Conservation (phyloP, 495 filamentous ascomycete species). For the Poronia punctata region DNA sequence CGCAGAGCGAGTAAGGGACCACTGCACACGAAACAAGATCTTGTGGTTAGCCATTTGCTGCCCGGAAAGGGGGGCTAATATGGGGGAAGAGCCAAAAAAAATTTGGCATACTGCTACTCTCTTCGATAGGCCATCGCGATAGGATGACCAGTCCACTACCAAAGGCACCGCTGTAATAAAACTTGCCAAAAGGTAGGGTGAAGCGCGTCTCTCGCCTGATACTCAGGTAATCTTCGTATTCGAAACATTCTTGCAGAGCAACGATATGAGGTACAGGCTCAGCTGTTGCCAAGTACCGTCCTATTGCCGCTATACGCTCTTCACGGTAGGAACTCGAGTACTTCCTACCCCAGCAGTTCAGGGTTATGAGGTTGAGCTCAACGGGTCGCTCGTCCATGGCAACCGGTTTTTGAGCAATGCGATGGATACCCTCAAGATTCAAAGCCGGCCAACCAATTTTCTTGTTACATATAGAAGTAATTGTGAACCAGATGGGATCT, state of each 20-base stretch:
- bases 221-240: constrained; percentile 77
- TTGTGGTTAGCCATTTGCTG: too few relatives aligned
- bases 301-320: constrained; percentile 79
- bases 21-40: too few relatives aligned
- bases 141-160: constrained; percentile 87
- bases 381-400: constrained; percentile 33
- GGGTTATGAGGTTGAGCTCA: constrained; percentile 68
- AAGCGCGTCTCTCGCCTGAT: constrained; percentile 68
- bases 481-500: too few relatives aligned
- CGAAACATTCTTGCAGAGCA: constrained; percentile 93
- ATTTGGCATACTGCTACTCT: constrained; percentile 47
- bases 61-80: not conserved
- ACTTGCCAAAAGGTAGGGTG: constrained; percentile 88
- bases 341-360: constrained; percentile 97
- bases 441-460: too few relatives aligned
- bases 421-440: too few relatives aligned
- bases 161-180: constrained; percentile 83
- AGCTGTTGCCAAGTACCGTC: constrained; percentile 59
- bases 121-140: constrained; percentile 94
- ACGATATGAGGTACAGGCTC: constrained; percentile 76
- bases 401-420: not conserved
- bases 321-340: constrained; percentile 72
- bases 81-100: not conserved
- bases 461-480: too few relatives aligned
- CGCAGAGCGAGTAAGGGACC: constrained; percentile 74